Evolutionary conservation across 2,329 filamentous ascomycete species (phyloP).

Genomic region (Purpureocillium lavendulum): DNA sequence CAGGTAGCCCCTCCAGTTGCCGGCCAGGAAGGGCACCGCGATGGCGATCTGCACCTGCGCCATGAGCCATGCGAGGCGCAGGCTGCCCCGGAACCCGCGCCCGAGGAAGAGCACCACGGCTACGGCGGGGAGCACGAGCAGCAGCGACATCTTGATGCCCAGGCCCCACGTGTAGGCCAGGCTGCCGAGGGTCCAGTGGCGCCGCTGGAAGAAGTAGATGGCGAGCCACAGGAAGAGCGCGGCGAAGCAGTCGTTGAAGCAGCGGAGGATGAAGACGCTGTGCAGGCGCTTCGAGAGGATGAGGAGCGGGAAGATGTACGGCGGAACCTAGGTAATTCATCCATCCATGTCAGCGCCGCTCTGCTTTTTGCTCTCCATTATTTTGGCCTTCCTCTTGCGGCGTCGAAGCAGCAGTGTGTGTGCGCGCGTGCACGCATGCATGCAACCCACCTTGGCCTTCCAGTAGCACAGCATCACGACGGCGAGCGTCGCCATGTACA

Average conservation of each 20-base stretch:
- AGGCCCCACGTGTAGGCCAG: conserved; percentile 70
- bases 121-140: conserved; percentile 76
- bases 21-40: conserved; percentile 58
- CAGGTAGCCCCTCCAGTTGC: conserved; percentile 64
- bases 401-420: too few relatives aligned
- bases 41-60: conserved; percentile 66
- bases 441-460: conserved; percentile 56
- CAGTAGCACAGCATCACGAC: conserved; percentile 79
- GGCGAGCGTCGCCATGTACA: conserved; percentile 70
- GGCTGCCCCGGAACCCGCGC: conserved; percentile 54
- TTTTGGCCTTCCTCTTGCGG: background rate
- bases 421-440: too few relatives aligned
- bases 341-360: background rate
- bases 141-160: conserved; percentile 90
- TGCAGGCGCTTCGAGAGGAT: conserved; percentile 87
- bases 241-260: conserved; percentile 95
- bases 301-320: conserved; percentile 79
- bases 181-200: conserved; percentile 65
- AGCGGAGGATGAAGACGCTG: conserved; percentile 83
- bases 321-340: conserved; percentile 52
- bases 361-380: background rate
- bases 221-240: conserved; percentile 74
- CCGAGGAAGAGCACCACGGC: conserved; percentile 68
- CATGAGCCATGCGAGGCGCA: conserved; percentile 65
- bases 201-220: conserved; percentile 69